Base-by-base conservation (phyloP, 768 basidiomycete genomes). In the Tulasnella sp. region DNA sequence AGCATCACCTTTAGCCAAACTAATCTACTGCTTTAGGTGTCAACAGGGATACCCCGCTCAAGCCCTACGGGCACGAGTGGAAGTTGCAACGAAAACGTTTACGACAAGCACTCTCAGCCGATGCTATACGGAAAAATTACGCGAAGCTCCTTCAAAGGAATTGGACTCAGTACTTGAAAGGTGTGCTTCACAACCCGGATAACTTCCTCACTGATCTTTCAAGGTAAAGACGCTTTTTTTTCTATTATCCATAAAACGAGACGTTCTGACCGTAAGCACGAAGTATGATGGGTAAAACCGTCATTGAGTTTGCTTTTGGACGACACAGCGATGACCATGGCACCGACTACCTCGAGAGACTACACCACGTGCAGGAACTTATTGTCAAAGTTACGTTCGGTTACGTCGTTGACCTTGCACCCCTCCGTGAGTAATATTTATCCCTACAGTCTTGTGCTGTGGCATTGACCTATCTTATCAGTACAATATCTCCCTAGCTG, bases 401-500 rank as follows among this genome's bases (percentile, higher is more conserved):
- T 4, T 64, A 37, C 15, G 9, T n/a, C n/a, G 52, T 37, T 8
- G 31, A 64, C 31, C 15, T 54, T 31, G 31, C 58, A 22, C 64
- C 45, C 31, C 58, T 9, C 7, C 8, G 34, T 29, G 36, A 19
- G n/a, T 39, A 38, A 25, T 6, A 31, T 3, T 64, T 17, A 12
- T 3, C 5, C 31, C 14, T 12, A 15, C 9, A 31, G 14, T 4
- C 11, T 14, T n/a, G 22, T 9, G 31, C 1, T 1, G 6, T 64
- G 12, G 14, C 5, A 9, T 17, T 31, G 14, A 31, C 31, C 25
- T 12, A 29, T 4, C 5, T 34, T 25, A 15, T 1, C 31, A 78
- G 78, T 79, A 8, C 69, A 74, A 68, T 58, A 78, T 25, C 49
- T 79, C 19, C 79, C 79, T 19, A 31, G n/a, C 4, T 79, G 77